Conservation (phyloP, 78 protist species). For the Mantamonas sphyraenae region DNA sequence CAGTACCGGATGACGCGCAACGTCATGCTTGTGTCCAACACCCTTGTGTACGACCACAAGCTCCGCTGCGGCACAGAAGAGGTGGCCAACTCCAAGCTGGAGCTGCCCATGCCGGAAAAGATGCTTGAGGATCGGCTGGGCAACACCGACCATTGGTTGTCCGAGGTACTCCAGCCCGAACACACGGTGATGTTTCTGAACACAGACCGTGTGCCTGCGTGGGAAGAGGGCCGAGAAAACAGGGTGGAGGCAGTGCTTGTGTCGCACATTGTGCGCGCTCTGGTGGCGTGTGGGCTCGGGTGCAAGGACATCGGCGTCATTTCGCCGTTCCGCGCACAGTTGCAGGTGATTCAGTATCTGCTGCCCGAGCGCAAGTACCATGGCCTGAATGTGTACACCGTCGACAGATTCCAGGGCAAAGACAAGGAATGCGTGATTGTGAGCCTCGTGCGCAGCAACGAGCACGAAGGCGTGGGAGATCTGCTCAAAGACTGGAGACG, state of each 20-base stretch:
- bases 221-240: background rate
- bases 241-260: conserved; percentile 1
- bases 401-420: conserved; percentile 80
- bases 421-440: conserved; percentile 75
- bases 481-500: conserved; percentile 74
- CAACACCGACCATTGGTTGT: background rate
- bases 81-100: conserved; percentile 8
- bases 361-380: background rate
- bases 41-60: conserved; percentile 32
- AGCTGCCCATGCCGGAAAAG: too few species aligned
- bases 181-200: conserved; percentile 19
- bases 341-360: background rate
- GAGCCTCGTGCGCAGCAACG: conserved; percentile 46
- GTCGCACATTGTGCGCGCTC: background rate
- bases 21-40: conserved; percentile 48
- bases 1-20: conserved; percentile 72
- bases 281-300: background rate
- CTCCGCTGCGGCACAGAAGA: conserved; percentile 35
- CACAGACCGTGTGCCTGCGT: conserved; percentile 12
- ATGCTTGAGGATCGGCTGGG: background rate
- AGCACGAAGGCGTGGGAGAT: conserved; percentile 44
- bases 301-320: conserved; percentile 57
- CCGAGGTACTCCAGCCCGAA: background rate
- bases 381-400: conserved; percentile 42
- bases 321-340: conserved; percentile 72